Conservation (phyloP, 805 yeast genomes). For the Ogataea henricii region DNA sequence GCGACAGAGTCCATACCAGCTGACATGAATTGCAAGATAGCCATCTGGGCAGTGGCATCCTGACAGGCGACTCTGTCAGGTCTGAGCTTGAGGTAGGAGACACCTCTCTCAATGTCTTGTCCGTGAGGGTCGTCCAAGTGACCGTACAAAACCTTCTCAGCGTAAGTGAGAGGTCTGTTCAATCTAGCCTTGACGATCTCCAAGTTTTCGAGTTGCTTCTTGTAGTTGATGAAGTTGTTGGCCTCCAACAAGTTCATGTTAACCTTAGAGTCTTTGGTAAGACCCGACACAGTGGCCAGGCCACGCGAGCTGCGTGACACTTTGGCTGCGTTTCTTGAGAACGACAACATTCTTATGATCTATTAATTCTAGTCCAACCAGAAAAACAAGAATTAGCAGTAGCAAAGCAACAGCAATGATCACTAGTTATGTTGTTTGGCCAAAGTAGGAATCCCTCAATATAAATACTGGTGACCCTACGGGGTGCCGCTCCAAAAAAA, state of each 20-base stretch:
- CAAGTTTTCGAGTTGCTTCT: slow-evolving; percentile 85
- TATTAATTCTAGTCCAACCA: slow-evolving; percentile 1
- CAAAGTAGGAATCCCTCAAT: slow-evolving; percentile 4
- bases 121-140: slow-evolving; percentile 90
- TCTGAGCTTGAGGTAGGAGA: slow-evolving; percentile 84
- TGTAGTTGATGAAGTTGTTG: slow-evolving; percentile 87
- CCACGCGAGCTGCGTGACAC: slow-evolving; percentile 41
- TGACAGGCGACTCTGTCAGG: slow-evolving; percentile 99
- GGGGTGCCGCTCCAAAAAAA: background rate
- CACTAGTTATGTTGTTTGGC: background rate
- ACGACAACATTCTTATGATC: slow-evolving; percentile 31
- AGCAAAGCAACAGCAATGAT: slow-evolving; percentile 1
- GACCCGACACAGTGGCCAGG: slow-evolving; percentile 51
- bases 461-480: background rate
- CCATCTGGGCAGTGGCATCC: slow-evolving; percentile 99
- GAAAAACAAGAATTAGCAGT: background rate
- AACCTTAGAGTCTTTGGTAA: slow-evolving; percentile 57
- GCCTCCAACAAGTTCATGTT: slow-evolving; percentile 63
- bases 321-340: slow-evolving; percentile 32
- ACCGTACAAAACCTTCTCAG: slow-evolving; percentile 92
- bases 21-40: slow-evolving; percentile 97
- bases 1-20: slow-evolving; percentile 86
- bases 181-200: slow-evolving; percentile 74
- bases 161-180: slow-evolving; percentile 81
- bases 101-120: slow-evolving; percentile 72